Evolutionary conservation across 345 rosid genomes (phyloP).

Genomic region (Hypericum perforatum): DNA sequence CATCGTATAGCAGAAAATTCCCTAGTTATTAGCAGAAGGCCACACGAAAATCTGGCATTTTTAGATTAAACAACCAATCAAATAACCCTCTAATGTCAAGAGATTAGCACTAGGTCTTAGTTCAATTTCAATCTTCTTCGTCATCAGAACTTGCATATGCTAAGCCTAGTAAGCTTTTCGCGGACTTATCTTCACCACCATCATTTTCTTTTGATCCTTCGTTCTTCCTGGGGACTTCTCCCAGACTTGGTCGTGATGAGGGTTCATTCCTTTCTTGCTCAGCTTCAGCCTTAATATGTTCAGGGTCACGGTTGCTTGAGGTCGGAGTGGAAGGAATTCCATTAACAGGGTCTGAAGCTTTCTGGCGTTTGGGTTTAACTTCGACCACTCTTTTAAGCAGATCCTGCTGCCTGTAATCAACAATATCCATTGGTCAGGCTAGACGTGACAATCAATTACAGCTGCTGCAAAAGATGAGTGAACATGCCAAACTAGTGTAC

Average conservation of each 20-base stretch:
- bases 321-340: slow-evolving; percentile 18
- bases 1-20: too few relatives aligned
- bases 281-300: slow-evolving; percentile 14
- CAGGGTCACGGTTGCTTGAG: slow-evolving; percentile 22
- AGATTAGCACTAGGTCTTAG: too few relatives aligned
- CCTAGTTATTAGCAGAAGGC: too few relatives aligned
- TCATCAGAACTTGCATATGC: slow-evolving; percentile 89
- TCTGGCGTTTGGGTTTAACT: slow-evolving; percentile 67
- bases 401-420: slow-evolving; percentile 65
- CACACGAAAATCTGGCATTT: too few relatives aligned
- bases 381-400: slow-evolving; percentile 78
- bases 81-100: too few relatives aligned
- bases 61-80: too few relatives aligned
- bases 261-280: slow-evolving; percentile 25
- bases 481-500: slow-evolving; percentile 17
- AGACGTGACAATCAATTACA: not conserved
- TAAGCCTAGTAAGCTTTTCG: slow-evolving; percentile 64
- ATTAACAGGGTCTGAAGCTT: slow-evolving; percentile 25
- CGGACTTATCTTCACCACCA: slow-evolving; percentile 20
- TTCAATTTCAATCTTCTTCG: slow-evolving; percentile 26
- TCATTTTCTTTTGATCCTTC: slow-evolving; percentile 7
- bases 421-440: not conserved
- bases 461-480: not conserved
- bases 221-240: slow-evolving; percentile 18
- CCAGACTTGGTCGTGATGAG: slow-evolving; percentile 14